Conservation (phyloP, 1,284 basidiomycete genomes). For the Ceratobasidium sp. region DNA sequence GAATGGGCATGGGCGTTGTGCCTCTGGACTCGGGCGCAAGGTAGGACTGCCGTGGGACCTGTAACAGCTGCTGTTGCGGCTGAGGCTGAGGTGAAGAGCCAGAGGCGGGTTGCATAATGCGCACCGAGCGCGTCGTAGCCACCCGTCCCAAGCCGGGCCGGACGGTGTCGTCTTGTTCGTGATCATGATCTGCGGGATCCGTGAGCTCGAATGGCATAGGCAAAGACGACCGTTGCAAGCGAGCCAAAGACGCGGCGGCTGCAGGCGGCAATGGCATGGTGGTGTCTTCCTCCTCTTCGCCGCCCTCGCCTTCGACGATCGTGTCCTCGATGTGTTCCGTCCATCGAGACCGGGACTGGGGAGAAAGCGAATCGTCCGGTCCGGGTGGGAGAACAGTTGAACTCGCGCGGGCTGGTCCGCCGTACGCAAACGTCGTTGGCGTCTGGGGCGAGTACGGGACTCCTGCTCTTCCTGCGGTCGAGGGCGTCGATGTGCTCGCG, state of each 20-base stretch:
- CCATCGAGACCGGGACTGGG: conserved; percentile 24
- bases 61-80: background rate
- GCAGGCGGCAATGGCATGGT: background rate
- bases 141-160: conserved; percentile 17
- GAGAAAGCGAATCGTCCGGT: conserved; percentile 14
- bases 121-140: conserved; percentile 19
- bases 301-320: background rate
- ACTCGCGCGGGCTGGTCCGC: conserved; percentile 16
- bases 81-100: background rate
- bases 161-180: conserved; percentile 28
- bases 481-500: conserved; percentile 2
- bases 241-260: background rate
- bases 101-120: conserved; percentile 21
- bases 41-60: conserved; percentile 18
- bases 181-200: conserved; percentile 1
- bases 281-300: background rate
- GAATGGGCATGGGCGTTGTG: conserved; percentile 32
- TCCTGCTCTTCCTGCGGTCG: background rate
- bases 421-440: conserved; percentile 20
- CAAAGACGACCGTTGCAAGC: conserved; percentile 14
- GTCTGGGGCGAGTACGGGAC: conserved; percentile 18
- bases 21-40: conserved; percentile 24
- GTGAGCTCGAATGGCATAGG: conserved; percentile 14
- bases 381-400: background rate
- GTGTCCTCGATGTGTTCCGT: conserved; percentile 25